Evolutionary conservation across 139 green algal species (phyloP), one percentile per base, ranked within the genome.

Genomic region (Zygnema cylindricum): DNA sequence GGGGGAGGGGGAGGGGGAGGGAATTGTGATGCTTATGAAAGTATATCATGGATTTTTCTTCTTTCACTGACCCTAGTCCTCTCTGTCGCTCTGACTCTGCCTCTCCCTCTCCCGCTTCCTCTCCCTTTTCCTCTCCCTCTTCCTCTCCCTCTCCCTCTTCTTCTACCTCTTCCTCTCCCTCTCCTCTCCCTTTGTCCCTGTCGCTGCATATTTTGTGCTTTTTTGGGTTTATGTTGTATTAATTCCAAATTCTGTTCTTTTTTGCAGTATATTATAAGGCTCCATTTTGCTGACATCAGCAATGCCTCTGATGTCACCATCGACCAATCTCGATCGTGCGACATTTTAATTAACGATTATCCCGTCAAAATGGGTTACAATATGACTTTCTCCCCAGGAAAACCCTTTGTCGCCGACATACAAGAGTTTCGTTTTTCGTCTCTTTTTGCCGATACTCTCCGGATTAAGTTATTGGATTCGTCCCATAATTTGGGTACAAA

Each of bases 261-360:
- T 2, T 55, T 3, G 33, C 77, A 84, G 81, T 87, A 87, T n/a
- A 87, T 82, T 41, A 69, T 87, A 2, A 38, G 81, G 3, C 33
- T 87, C 2, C 71, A 87, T 69, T 77, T 87, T 2, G 35, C 41
- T 21, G 21, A 87, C 3, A 83, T 87, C 2, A 77, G 7, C 33
- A 16, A 36, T 76, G 41, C 63, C 7, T 63, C 40, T 87, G 81
- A 11, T 82, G 30, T 2, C 57, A 78, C 69, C 23, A 38, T 33
- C 3, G 39, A 11, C 40, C 71, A 79, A 79, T 3, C 39, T 25
- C 7, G 71, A 7, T 43, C 49, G 7, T 43, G 75, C 40, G 77
- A 84, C 77, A 7, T 35, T 21, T 33, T 84, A 22, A 38, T 38
- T n/a, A 84, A 84, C 40, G 35, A 84, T 33, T 76, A 63, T 33